Evolutionary conservation across 176 grass and related monocot genomes (phyloP).

Genomic region (Thinopyrum elongatum): DNA sequence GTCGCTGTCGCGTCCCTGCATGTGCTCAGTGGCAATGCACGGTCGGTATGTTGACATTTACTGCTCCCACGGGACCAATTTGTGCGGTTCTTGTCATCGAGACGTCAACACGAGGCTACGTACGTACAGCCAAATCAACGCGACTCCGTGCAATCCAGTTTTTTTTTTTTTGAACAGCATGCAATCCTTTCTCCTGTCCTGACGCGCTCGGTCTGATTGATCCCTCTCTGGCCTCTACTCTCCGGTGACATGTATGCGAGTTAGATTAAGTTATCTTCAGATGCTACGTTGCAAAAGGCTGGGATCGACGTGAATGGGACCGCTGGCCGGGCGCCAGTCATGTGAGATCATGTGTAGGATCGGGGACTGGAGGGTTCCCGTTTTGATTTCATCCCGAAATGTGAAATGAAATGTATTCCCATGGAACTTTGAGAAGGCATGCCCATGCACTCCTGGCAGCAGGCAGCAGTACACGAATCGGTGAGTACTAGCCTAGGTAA

Average conservation of each 20-base stretch:
- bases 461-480: neutral
- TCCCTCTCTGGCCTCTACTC: neutral
- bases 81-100: neutral
- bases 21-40: neutral
- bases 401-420: neutral
- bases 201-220: neutral
- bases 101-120: neutral
- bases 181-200: neutral
- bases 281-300: neutral
- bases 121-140: neutral
- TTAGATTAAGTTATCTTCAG: constrained; percentile 43
- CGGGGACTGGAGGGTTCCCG: neutral
- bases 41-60: neutral
- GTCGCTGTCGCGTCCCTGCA: neutral
- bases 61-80: neutral
- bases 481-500: neutral
- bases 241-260: neutral
- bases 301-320: neutral
- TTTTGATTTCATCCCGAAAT: neutral
- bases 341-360: neutral
- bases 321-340: neutral
- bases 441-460: neutral
- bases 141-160: neutral
- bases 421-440: neutral
- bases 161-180: neutral